These are phyloP conservation scores for Claviceps fusiformis DNA, from an alignment of 2,329 filamentous ascomycete species.

Conservation along the genomic window DNA sequence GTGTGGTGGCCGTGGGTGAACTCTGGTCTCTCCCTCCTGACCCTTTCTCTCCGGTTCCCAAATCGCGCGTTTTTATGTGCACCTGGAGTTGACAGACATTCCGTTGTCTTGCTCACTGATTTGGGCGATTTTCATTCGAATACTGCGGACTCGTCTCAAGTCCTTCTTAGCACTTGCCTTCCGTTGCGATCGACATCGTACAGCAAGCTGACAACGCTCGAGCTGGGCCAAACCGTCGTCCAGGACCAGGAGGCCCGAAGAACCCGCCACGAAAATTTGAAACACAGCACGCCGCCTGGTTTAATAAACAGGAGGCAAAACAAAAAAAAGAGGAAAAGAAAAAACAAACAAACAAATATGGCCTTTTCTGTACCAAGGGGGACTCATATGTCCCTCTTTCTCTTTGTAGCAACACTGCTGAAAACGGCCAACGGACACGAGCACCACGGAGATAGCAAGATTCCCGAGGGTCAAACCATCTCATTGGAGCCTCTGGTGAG, in stretches of 20 bases:
- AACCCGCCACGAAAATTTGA: neutral
- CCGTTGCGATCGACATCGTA: neutral
- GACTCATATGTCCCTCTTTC: conserved; percentile 9
- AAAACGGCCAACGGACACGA: conserved; percentile 28
- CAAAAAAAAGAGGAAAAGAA: neutral
- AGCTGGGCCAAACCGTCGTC: neutral
- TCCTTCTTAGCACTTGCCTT: neutral
- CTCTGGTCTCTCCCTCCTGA: neutral
- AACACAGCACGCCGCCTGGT: conserved; percentile 5
- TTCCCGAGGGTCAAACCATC: conserved; percentile 55
- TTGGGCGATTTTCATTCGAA: neutral
- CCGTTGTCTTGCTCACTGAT: conserved; percentile 9
- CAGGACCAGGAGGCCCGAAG: conserved; percentile 1
- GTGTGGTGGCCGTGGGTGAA: too few species aligned
- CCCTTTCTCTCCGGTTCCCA: neutral
- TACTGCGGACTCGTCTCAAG: neutral
- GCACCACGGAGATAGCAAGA: conserved; percentile 35
- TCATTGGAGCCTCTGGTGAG: conserved; percentile 63
- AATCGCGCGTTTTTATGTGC: neutral
- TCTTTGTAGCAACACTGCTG: conserved; percentile 13
- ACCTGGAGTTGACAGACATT: conserved; percentile 8
- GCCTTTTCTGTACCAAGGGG: conserved; percentile 3
- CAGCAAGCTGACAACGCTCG: neutral
- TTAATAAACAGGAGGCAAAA: neutral
- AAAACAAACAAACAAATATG: conserved; percentile 9